Base-by-base conservation (phyloP, 176 grass and related monocot species). In the Elaeis guineensis region DNA sequence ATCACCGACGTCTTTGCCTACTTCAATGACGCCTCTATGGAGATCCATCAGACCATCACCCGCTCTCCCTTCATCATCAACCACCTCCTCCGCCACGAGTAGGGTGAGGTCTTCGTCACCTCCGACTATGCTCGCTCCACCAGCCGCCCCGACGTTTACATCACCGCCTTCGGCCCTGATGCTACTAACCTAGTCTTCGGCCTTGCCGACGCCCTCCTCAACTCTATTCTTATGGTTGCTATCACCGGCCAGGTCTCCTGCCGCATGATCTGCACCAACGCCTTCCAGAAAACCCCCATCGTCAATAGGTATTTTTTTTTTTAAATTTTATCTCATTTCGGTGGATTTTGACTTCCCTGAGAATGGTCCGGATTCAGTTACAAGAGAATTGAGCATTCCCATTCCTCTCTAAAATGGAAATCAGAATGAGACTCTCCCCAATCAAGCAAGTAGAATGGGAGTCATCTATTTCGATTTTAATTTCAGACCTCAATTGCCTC, bases 41-140 rank as follows among this genome's bases (percentile, higher is more conserved):
- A 98, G 81, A 98, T 98, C 81, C 93, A 98, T 79, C 93, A 98
- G 79, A 87, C 93, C 16, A 84, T 98, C 17, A 98, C 93, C 12
- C 88, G 93, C 12, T 98, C 93, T 49, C 93, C 87, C 0, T 60
- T 50, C 49, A 98, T 98, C 62, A 51, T 71, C 55, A 98, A 98
- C 69, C 93, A 98, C 76, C 87, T 98, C 48, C 76, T 89, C 59
- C 84, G 93, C 19, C 93, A 98, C 75, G 93, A 98, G 77, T 87
- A 98, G 77, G 93, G 93, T 0, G 93, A 98, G 81, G 59, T 81
- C 6, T 98, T 98, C 57, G 93, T 84, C 0, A 87, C 93, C 12
- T 90, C 87, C 1, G 93, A 87, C 2, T 98, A 81, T 63, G 93
- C 84, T 3, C 87, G 93, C 24, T 66, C 87, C 3, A 92, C 93